Conservation (phyloP, 306 rosid genomes). For the Urtica urens region DNA sequence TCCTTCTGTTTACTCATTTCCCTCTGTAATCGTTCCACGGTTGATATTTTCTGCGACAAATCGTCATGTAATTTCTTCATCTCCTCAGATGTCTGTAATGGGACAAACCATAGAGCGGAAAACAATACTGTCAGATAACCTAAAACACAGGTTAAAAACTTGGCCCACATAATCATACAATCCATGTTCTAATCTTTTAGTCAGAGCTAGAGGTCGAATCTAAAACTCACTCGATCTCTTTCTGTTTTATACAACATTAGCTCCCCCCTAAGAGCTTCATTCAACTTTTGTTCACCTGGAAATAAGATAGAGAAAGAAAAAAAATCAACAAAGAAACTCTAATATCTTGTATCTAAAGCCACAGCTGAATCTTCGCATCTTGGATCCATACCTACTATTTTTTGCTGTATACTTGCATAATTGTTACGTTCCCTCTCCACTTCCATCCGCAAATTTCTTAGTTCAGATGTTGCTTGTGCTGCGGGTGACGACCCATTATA, state of each 20-base stretch:
- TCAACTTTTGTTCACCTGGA: constrained; percentile 68
- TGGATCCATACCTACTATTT: constrained; percentile 41
- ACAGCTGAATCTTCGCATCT: constrained; percentile 11
- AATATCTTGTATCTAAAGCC: neutral
- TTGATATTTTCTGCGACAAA: constrained; percentile 53
- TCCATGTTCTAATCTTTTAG: too few relatives aligned
- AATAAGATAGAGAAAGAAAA: constrained; percentile 12
- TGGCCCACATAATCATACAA: neutral
- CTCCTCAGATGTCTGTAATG: constrained; percentile 47
- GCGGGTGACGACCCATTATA: constrained; percentile 33
- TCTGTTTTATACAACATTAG: constrained; percentile 43
- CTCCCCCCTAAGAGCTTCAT: constrained; percentile 58
- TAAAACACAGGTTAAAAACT: neutral
- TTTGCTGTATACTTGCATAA: constrained; percentile 33
- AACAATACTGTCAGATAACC: constrained; percentile 25
- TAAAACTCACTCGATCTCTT: constrained; percentile 58
- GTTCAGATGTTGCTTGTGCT: constrained; percentile 35
- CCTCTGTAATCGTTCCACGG: constrained; percentile 43
- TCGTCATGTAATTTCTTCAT: constrained; percentile 37
- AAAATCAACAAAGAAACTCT: neutral
- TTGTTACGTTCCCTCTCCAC: constrained; percentile 51
- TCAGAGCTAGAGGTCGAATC: neutral
- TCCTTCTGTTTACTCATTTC: constrained; percentile 44
- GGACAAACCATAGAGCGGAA: too few relatives aligned
- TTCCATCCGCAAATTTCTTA: constrained; percentile 45